Evolutionary conservation across 306 rosid genomes (phyloP).

Genomic region (Malus sieversii): DNA sequence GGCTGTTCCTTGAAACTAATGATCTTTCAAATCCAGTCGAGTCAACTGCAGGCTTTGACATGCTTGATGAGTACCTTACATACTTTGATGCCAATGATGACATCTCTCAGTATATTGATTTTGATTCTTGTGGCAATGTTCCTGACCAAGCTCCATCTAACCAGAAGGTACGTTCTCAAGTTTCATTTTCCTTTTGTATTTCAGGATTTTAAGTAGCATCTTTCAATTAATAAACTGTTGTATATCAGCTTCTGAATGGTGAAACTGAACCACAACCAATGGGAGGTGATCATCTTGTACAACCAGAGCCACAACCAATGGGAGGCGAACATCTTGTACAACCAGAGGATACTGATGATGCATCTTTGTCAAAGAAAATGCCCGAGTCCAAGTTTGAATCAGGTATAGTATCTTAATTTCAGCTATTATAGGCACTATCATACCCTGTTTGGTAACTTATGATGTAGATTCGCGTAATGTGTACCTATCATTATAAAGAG

Average conservation of each 20-base stretch:
- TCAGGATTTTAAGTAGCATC: slow-evolving; percentile 1
- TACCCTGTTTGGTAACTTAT: background rate
- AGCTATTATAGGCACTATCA: background rate
- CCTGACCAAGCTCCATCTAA: slow-evolving; percentile 18
- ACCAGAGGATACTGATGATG: slow-evolving; percentile 28
- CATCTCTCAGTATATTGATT: slow-evolving; percentile 29
- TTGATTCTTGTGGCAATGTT: slow-evolving; percentile 41
- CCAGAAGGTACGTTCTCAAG: slow-evolving; percentile 39
- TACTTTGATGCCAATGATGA: slow-evolving; percentile 50
- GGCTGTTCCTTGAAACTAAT: slow-evolving; percentile 55
- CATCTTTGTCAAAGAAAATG: slow-evolving; percentile 37
- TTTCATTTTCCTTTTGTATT: background rate
- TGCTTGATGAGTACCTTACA: slow-evolving; percentile 58
- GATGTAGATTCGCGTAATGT: background rate
- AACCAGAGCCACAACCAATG: slow-evolving; percentile 21
- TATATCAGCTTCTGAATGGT: slow-evolving; percentile 42
- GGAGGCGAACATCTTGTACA: slow-evolving; percentile 27
- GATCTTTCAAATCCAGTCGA: slow-evolving; percentile 43
- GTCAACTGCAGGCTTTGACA: slow-evolving; percentile 33
- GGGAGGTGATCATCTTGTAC: slow-evolving; percentile 23
- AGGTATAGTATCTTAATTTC: slow-evolving; percentile 35
- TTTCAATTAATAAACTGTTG: slow-evolving; percentile 1
- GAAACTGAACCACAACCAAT: slow-evolving; percentile 20
- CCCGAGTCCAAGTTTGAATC: slow-evolving; percentile 25
- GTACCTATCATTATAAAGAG: background rate